Evolutionary conservation across 176 grass and related monocot genomes (phyloP).

Genomic region (Cocos nucifera): DNA sequence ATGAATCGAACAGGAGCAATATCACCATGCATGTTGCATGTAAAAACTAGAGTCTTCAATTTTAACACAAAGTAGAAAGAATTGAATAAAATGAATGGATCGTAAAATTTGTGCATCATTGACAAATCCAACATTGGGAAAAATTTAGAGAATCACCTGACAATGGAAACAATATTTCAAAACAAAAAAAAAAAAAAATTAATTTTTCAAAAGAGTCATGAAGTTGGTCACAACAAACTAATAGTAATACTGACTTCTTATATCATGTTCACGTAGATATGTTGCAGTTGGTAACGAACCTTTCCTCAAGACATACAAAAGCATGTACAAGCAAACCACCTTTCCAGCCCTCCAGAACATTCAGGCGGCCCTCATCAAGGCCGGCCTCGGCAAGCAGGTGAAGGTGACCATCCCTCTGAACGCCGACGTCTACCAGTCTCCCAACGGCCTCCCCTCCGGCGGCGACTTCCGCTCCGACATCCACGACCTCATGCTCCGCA

Average conservation of each 20-base stretch:
- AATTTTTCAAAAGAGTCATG: too few species aligned
- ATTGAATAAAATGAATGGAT: too few species aligned
- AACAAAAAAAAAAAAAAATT: too few species aligned
- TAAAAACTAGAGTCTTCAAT: too few species aligned
- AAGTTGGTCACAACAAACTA: background rate
- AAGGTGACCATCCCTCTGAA: slow-evolving; percentile 76
- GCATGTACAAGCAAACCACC: slow-evolving; percentile 50
- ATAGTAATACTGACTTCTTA: background rate
- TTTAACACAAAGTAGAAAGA: too few species aligned
- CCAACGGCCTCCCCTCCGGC: slow-evolving; percentile 33
- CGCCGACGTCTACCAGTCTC: slow-evolving; percentile 83
- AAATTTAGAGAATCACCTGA: too few species aligned
- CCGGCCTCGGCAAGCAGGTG: slow-evolving; percentile 49
- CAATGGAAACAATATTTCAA: too few species aligned
- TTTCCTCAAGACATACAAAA: slow-evolving; percentile 85
- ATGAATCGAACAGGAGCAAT: too few species aligned
- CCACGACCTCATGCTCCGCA: slow-evolving; percentile 45
- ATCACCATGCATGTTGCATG: too few species aligned
- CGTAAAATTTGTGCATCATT: too few species aligned
- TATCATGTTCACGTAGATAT: slow-evolving; percentile 14
- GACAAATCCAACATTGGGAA: too few species aligned
- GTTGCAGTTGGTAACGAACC: slow-evolving; percentile 93
- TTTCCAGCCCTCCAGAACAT: slow-evolving; percentile 73
- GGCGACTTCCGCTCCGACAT: slow-evolving; percentile 92
- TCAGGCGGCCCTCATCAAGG: slow-evolving; percentile 91